Evolutionary conservation across 345 rosid genomes (phyloP).

Genomic region (Xanthoceras sorbifolium): DNA sequence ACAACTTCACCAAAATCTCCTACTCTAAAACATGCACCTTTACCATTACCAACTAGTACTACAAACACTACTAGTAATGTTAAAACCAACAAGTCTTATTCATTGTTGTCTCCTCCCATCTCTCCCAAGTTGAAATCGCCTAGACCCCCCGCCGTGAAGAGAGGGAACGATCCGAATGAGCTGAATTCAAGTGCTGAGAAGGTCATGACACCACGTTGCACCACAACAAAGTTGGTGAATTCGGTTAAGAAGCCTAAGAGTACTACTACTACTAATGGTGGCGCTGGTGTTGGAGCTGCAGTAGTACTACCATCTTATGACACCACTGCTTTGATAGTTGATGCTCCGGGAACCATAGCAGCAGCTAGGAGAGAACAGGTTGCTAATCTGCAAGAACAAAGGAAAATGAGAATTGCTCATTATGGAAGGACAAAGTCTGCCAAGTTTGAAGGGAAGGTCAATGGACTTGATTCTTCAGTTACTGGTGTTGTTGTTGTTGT

Average conservation of each 20-base stretch:
- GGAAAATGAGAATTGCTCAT: slow-evolving; percentile 60
- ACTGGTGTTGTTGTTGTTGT: background rate
- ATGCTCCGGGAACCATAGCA: slow-evolving; percentile 68
- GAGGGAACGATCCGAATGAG: slow-evolving; percentile 26
- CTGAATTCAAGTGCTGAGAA: slow-evolving; percentile 39
- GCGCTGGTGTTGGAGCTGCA: slow-evolving; percentile 7
- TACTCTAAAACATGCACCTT: slow-evolving; percentile 22
- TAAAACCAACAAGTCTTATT: slow-evolving; percentile 22
- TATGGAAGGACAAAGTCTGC: slow-evolving; percentile 64
- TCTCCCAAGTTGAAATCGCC: slow-evolving; percentile 55
- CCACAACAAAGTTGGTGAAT: slow-evolving; percentile 21
- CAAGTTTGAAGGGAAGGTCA: slow-evolving; percentile 29
- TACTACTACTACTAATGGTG: background rate
- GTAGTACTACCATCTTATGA: slow-evolving; percentile 9
- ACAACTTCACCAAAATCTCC: slow-evolving; percentile 36
- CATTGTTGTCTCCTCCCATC: slow-evolving; percentile 52
- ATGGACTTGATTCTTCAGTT: slow-evolving; percentile 27
- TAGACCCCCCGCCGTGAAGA: slow-evolving; percentile 31
- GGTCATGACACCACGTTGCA: slow-evolving; percentile 16
- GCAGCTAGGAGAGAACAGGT: slow-evolving; percentile 71
- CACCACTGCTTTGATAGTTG: slow-evolving; percentile 30
- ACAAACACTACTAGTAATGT: too few relatives aligned
- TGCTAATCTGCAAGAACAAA: slow-evolving; percentile 60
- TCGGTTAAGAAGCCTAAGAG: slow-evolving; percentile 27
- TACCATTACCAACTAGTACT: slow-evolving; percentile 18